phyloP scores from a whole-genome alignment of 306 rosid genomes.

The Cicer bijugum region DNA sequence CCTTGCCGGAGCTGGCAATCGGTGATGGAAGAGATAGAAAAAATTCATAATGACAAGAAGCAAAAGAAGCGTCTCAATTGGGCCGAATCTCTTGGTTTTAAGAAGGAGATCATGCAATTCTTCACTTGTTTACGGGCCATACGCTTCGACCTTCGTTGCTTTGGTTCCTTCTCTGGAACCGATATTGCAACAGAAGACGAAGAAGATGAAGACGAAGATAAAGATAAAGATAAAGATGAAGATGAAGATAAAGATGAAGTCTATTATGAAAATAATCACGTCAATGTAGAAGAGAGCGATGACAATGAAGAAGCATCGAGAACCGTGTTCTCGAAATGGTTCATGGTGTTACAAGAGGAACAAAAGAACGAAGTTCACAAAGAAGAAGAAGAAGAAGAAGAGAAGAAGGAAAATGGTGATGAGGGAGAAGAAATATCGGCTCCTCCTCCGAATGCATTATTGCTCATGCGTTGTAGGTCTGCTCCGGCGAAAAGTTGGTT shows the following conservation, averaged over 20 bases:
- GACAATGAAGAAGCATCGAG: slow-evolving; percentile 53
- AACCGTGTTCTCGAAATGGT: slow-evolving; percentile 80
- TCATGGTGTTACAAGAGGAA: slow-evolving; percentile 82
- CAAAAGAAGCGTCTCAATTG: slow-evolving; percentile 60
- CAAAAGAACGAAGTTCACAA: slow-evolving; percentile 44
- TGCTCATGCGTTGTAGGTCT: slow-evolving; percentile 92
- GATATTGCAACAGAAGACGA: slow-evolving; percentile 65
- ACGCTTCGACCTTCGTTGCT: slow-evolving; percentile 73
- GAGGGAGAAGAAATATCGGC: slow-evolving; percentile 35
- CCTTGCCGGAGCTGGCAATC: slow-evolving; percentile 86
- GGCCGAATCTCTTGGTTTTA: slow-evolving; percentile 74
- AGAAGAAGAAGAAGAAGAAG: slow-evolving; percentile 46
- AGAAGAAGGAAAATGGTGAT: slow-evolving; percentile 29
- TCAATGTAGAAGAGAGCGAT: slow-evolving; percentile 38
- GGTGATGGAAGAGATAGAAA: slow-evolving; percentile 94
- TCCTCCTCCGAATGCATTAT: slow-evolving; percentile 85
- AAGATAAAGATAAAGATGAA: slow-evolving; percentile 30
- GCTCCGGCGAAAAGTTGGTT: slow-evolving; percentile 87
- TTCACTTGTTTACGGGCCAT: slow-evolving; percentile 73
- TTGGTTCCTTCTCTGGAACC: slow-evolving; percentile 62
- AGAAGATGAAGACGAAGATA: slow-evolving; percentile 44
- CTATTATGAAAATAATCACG: slow-evolving; percentile 38
- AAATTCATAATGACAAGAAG: slow-evolving; percentile 63
- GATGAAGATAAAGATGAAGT: slow-evolving; percentile 31
- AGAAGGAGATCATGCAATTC: slow-evolving; percentile 86